Percentiles rank a stretch among this genome's conserved stretches.
Conservation (phyloP, 2,329 filamentous ascomycete genomes). For the Neospermospora avenae region DNA sequence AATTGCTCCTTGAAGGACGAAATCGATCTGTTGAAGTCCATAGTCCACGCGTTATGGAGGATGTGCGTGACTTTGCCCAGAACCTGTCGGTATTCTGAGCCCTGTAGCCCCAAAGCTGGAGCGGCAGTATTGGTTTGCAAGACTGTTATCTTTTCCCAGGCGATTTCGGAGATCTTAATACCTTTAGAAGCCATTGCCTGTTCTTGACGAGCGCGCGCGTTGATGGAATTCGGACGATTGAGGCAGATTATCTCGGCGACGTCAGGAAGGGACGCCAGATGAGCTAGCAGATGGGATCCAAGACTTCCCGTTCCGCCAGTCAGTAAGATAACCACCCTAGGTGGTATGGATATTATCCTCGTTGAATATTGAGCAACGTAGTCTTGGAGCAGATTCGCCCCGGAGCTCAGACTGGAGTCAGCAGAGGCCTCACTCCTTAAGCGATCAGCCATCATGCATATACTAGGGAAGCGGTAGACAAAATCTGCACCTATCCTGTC, state of each 20-base stretch:
- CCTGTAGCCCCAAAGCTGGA: slow-evolving; percentile 41
- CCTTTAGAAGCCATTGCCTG: slow-evolving; percentile 33
- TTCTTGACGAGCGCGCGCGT: slow-evolving; percentile 36
- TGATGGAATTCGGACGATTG: slow-evolving; percentile 39
- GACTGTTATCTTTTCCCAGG: slow-evolving; percentile 39
- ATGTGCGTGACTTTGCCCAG: slow-evolving; percentile 45
- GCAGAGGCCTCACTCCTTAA: background rate
- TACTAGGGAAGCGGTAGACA: background rate
- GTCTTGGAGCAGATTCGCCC: background rate
- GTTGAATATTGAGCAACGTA: background rate
- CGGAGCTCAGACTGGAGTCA: background rate
- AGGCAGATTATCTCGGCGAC: slow-evolving; percentile 43
- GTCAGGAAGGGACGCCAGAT: slow-evolving; percentile 27
- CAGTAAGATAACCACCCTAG: slow-evolving; percentile 17
- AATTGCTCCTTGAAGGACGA: slow-evolving; percentile 43
- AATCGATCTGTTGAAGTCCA: slow-evolving; percentile 42
- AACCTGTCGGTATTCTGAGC: slow-evolving; percentile 39
- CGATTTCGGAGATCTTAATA: slow-evolving; percentile 23
- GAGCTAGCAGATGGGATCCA: slow-evolving; percentile 37
- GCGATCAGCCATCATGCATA: background rate
- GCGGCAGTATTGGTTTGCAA: slow-evolving; percentile 42
- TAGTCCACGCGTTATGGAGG: slow-evolving; percentile 50
- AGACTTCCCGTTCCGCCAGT: slow-evolving; percentile 41
- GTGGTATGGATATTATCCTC: background rate
- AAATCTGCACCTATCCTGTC: background rate